Conservation (phyloP, 2,329 filamentous ascomycete species). For the Fusarium haematococcum region DNA sequence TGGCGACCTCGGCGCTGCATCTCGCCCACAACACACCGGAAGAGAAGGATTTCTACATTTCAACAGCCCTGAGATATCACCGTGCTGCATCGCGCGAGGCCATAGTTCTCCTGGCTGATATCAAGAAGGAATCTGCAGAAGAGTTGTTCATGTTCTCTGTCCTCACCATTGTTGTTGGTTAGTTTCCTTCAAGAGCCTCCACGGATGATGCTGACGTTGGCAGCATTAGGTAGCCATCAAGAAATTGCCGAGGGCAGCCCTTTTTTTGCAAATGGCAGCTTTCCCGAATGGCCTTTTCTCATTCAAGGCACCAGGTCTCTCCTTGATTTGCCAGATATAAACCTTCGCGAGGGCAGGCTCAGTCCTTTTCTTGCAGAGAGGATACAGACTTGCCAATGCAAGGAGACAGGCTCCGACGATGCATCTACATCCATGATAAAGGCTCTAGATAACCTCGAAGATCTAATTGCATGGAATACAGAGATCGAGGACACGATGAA, state of each 20-base stretch:
- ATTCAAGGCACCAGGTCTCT: neutral
- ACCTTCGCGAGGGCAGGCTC: neutral
- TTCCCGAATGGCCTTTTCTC: neutral
- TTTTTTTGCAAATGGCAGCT: neutral
- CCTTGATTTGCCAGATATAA: neutral
- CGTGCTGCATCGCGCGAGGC: neutral
- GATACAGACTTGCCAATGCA: neutral
- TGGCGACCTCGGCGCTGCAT: neutral
- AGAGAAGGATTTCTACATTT: neutral
- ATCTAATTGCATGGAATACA: neutral
- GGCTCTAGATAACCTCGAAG: neutral
- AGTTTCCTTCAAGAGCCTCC: neutral
- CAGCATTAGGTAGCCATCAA: neutral
- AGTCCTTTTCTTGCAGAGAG: neutral
- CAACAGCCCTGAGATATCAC: neutral
- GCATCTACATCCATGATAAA: neutral
- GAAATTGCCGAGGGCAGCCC: neutral
- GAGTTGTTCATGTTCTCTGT: neutral
- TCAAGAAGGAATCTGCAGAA: neutral
- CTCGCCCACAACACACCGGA: neutral
- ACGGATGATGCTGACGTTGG: neutral
- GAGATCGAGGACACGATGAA: neutral
- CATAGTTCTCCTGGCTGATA: neutral
- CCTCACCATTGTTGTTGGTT: neutral
- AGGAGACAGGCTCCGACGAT: neutral